Evolutionary conservation across 768 basidiomycete species (phyloP), one percentile per base, ranked within the genome.

Genomic region (Xerocomellus intermedius): DNA sequence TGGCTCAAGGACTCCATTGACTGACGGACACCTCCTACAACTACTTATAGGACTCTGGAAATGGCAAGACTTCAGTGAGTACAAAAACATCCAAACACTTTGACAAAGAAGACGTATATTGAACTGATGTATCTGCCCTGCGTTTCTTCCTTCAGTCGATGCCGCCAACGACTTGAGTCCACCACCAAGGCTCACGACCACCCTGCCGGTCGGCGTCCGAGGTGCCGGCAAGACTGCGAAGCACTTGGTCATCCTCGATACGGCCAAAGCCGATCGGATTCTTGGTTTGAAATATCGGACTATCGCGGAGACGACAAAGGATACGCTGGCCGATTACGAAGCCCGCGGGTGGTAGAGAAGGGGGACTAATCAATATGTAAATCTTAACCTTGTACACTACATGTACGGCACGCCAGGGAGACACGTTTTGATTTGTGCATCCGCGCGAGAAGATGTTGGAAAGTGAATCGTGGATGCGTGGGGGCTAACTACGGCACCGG

Each of bases 281-380:
- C 65, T 82, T 6, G 77, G 78, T 4, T 50, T 81, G 17, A 72
- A 73, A 54, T 81, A 75, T 50, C 69, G 68, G 14, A 69, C 70
- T 4, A 71, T 73, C 36, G 73, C 72, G 56, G 73, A 79, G 59
- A 71, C 72, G 13, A 68, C 75, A 8, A 72, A 56, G 50, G 82
- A 78, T 55, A 71, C 68, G 8, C 48, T 81, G 37, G 69, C 64
- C 7, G 77, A 81, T 55, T 80, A 75, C 47, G 74, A 75, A 59
- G 64, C 58, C n/a, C 70, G 73, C 26, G 75, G 77, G 1, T 80
- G 77, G 79, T 75, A 63, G 35, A 52, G 3, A 5, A 22, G 3
- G 16, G 35, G n/a, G 12, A 30, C 2, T 28, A 13, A 10, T n/a
- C n/a, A n/a, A n/a, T n/a, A n/a, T n/a, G 17, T 3, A 28, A 42